phyloP scores from a whole-genome alignment of 495 filamentous ascomycete genomes.

The Gamarada debralockiae region DNA sequence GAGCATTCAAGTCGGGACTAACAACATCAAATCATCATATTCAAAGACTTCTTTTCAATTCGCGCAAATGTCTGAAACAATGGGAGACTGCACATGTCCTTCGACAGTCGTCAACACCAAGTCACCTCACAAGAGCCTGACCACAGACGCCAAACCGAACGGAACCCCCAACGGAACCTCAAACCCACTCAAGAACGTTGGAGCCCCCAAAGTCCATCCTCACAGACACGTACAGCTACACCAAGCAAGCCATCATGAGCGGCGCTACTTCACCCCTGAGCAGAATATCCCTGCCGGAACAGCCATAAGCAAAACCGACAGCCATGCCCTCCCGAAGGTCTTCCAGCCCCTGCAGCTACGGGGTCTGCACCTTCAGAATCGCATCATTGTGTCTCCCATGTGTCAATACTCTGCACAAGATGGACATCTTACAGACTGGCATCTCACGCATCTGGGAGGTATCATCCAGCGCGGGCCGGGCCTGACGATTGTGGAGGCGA shows the following conservation, averaged over 20 bases:
- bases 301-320: slow-evolving; percentile 26
- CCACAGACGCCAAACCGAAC: background rate
- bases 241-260: background rate
- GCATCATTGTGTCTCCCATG: slow-evolving; percentile 53
- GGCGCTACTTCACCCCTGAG: slow-evolving; percentile 59
- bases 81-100: background rate
- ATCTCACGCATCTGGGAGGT: slow-evolving; percentile 50
- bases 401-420: slow-evolving; percentile 67
- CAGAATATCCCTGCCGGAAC: slow-evolving; percentile 62
- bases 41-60: no score
- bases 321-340: slow-evolving; percentile 49
- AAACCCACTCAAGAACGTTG: background rate
- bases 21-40: no score
- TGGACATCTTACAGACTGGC: slow-evolving; percentile 58
- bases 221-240: background rate
- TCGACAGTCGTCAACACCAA: background rate
- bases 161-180: background rate
- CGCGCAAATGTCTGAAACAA: background rate
- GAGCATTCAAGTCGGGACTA: no score
- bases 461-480: slow-evolving; percentile 61
- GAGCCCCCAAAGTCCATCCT: background rate
- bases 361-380: slow-evolving; percentile 54
- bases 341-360: slow-evolving; percentile 34
- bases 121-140: background rate
- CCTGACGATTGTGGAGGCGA: slow-evolving; percentile 66